These are phyloP conservation scores for Favolaschia claudopus DNA, from an alignment of 768 basidiomycete species.

Conservation along the genomic window DNA sequence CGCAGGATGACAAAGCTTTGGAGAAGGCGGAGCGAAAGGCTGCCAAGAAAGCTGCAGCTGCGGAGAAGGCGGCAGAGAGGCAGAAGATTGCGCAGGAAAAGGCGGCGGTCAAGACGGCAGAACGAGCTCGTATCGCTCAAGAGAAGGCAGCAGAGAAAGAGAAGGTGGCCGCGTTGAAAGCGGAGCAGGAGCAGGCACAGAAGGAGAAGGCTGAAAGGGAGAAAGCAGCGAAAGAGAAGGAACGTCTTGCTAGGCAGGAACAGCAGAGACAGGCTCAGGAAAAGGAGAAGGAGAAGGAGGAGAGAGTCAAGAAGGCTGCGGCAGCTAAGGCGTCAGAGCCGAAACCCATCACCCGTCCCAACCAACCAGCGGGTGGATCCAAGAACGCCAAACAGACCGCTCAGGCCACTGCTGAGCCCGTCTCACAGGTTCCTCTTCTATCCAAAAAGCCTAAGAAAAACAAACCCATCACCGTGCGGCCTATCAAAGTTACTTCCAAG, in stretches of 20 bases:
- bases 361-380: slow-evolving; percentile 17
- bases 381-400: slow-evolving; percentile 32
- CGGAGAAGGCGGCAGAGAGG: slow-evolving; percentile 68
- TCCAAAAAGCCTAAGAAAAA: slow-evolving; percentile 88
- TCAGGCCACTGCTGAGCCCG: slow-evolving; percentile 38
- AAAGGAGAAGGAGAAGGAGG: slow-evolving; percentile 39
- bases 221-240: slow-evolving; percentile 48
- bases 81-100: slow-evolving; percentile 66
- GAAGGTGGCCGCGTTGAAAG: slow-evolving; percentile 34
- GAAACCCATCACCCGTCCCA: slow-evolving; percentile 31
- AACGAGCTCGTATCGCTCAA: slow-evolving; percentile 59
- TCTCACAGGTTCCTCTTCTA: slow-evolving; percentile 72
- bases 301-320: slow-evolving; percentile 28
- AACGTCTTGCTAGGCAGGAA: slow-evolving; percentile 40
- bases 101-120: slow-evolving; percentile 58
- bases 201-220: slow-evolving; percentile 47
- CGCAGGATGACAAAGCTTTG: slow-evolving; percentile 49
- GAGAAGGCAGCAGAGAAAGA: slow-evolving; percentile 60
- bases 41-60: slow-evolving; percentile 68
- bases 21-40: slow-evolving; percentile 70
- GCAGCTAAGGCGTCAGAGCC: slow-evolving; percentile 23
- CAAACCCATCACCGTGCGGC: slow-evolving; percentile 68
- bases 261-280: slow-evolving; percentile 43
- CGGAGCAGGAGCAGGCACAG: slow-evolving; percentile 40
- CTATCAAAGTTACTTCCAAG: slow-evolving; percentile 60